Evolutionary conservation across 2,329 filamentous ascomycete genomes (phyloP).

Genomic region (Penicillium hordei): DNA sequence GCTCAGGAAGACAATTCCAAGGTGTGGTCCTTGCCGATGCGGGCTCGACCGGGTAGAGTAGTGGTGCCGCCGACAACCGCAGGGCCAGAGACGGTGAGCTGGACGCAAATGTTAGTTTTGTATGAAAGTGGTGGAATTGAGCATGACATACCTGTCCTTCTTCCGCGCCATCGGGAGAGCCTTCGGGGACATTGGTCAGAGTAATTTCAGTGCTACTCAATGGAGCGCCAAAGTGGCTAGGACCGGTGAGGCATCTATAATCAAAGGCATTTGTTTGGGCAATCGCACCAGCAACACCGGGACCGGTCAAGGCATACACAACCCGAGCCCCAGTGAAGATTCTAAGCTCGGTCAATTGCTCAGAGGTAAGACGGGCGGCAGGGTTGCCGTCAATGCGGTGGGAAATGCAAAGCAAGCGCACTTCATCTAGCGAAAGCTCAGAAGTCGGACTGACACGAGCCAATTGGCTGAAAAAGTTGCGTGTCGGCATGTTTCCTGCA

Average conservation of each 20-base stretch:
- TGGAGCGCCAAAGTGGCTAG: slow-evolving; percentile 77
- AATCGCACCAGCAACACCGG: slow-evolving; percentile 85
- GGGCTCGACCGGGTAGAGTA: slow-evolving; percentile 62
- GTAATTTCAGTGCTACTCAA: slow-evolving; percentile 76
- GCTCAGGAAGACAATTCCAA: slow-evolving; percentile 51
- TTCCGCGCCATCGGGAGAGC: slow-evolving; percentile 40
- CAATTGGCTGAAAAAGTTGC: slow-evolving; percentile 58
- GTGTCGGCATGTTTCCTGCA: slow-evolving; percentile 70
- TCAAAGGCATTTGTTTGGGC: slow-evolving; percentile 85
- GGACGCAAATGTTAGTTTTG: slow-evolving; percentile 7
- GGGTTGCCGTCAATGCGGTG: slow-evolving; percentile 65
- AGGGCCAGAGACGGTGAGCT: slow-evolving; percentile 72
- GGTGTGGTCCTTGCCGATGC: slow-evolving; percentile 70
- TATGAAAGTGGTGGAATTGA: neutral
- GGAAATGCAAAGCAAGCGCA: slow-evolving; percentile 78
- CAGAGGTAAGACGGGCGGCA: slow-evolving; percentile 64
- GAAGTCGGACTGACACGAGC: slow-evolving; percentile 40
- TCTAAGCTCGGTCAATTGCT: slow-evolving; percentile 74
- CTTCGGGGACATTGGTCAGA: slow-evolving; percentile 48
- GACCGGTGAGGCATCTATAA: slow-evolving; percentile 60
- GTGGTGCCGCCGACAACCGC: slow-evolving; percentile 69
- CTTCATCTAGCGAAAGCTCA: slow-evolving; percentile 58
- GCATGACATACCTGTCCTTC: slow-evolving; percentile 61
- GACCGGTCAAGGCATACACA: slow-evolving; percentile 78
- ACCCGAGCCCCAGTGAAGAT: slow-evolving; percentile 77